A percentile compares a stretch with the other conserved stretches of the same genome.
Evolutionary conservation across 225 moss, liverwort and hornwort species (phyloP).

Genomic region (Bryoerythrophyllum caledonicum): DNA sequence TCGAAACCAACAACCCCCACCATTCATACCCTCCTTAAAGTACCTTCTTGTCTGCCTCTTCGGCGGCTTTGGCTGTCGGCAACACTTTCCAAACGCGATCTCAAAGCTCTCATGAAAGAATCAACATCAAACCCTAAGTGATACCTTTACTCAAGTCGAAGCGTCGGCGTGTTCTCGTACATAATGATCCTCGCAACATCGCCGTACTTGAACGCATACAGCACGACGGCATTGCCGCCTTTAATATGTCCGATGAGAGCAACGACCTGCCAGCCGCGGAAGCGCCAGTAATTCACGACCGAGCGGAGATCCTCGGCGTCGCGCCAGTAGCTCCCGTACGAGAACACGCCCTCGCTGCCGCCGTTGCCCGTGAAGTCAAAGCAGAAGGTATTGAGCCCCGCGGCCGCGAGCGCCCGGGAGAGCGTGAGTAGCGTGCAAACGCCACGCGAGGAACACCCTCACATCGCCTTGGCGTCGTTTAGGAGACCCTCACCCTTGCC

Average conservation of each 20-base stretch:
- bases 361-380: slow-evolving; percentile 62
- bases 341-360: slow-evolving; percentile 51
- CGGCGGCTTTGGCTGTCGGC: slow-evolving; percentile 69
- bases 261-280: slow-evolving; percentile 39
- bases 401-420: slow-evolving; percentile 25
- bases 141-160: slow-evolving; percentile 49
- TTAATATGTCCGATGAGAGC: slow-evolving; percentile 49
- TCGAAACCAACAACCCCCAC: not conserved
- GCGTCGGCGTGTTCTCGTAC: slow-evolving; percentile 46
- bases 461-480: too few relatives aligned
- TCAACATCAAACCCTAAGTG: too few relatives aligned
- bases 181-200: slow-evolving; percentile 35
- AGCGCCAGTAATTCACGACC: slow-evolving; percentile 49
- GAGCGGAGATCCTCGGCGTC: slow-evolving; percentile 51
- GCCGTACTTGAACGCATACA: slow-evolving; percentile 52
- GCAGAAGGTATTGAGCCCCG: slow-evolving; percentile 36
- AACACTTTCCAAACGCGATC: too few relatives aligned
- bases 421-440: slow-evolving; percentile 32
- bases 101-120: too few relatives aligned
- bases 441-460: slow-evolving; percentile 62
- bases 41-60: slow-evolving; percentile 98
- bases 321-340: slow-evolving; percentile 57
- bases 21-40: not conserved
- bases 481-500: too few relatives aligned
- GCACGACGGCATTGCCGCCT: slow-evolving; percentile 57